Base-by-base conservation (phyloP, 2,329 filamentous ascomycete genomes). In the Fusarium sp. region DNA sequence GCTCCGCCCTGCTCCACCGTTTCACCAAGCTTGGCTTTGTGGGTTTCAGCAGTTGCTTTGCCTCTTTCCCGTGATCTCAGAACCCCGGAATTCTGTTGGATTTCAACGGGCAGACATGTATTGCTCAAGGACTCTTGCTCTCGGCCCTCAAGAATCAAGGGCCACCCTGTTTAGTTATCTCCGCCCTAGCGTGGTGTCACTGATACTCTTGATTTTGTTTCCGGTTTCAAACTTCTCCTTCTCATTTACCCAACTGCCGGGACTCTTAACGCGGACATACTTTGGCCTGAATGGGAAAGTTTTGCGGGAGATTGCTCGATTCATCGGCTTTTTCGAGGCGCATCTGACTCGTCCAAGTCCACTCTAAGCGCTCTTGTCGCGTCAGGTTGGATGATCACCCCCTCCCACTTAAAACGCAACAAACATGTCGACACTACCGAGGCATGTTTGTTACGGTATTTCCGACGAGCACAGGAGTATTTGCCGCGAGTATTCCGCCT, bases 291-390 rank as follows among this genome's bases (percentile, higher is more conserved):
- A 72, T 41, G 45, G 64, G 73, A 67, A 72, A 47, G 44, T 44
- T 45, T 67, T 70, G 70, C 73, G 72, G 60, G 55, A 58, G 44
- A 52, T 46, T 62, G 63, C 57, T 65, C 65, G 53, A 64, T 49
- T 55, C 65, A 63, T 29, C 36, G 61, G 22, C 38, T 45, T 53
- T 64, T 61, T 41, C 36, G 42, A 70, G 42, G 52, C 36, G 45
- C 18, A 65, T 62, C 58, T 62, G 63, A 63, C 68, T 71, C 61
- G 56, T 59, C 45, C 62, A 42, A 66, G 76, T 65, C 68, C 69
- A 67, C 56, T 73, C 68, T 78, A 78, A 78, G 77, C 77, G 77
- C 77, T 73, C 53, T 68, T 45, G 56, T 74, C 63, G 66, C 61
- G 70, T 65, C 69, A 71, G 66, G 46, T 36, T 68, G 38, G 55